Percentiles rank a stretch among this genome's conserved stretches.
Conservation (phyloP, 1,284 basidiomycete genomes). For the Vanrija pseudolonga region DNA sequence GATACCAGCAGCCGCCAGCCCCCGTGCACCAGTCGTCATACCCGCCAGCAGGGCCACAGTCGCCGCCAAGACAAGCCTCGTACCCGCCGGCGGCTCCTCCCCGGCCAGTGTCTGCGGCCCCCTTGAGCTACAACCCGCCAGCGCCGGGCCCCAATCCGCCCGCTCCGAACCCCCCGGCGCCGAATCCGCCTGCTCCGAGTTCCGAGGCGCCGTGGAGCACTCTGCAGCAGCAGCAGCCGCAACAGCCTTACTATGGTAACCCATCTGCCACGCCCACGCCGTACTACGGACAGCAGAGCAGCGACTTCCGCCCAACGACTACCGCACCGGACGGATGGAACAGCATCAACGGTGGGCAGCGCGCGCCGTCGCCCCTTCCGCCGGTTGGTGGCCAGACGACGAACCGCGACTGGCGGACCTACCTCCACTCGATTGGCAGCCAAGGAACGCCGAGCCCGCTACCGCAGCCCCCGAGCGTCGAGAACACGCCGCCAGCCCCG, state of each 20-base stretch:
- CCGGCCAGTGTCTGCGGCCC: neutral
- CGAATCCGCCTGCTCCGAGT: neutral
- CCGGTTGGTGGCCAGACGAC: neutral
- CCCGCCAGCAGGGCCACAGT: neutral
- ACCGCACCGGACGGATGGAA: slow-evolving; percentile 3
- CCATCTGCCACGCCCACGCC: slow-evolving; percentile 5
- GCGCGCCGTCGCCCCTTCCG: neutral
- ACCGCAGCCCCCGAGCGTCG: neutral
- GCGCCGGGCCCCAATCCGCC: neutral
- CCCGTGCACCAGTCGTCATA: slow-evolving; percentile 2
- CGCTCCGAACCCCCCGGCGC: neutral
- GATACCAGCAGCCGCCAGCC: too few species aligned
- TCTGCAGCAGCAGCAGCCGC: slow-evolving; percentile 4
- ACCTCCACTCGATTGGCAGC: slow-evolving; percentile 27
- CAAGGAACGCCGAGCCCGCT: neutral
- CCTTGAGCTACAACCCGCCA: neutral
- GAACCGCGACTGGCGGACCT: slow-evolving; percentile 37
- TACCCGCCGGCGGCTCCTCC: neutral
- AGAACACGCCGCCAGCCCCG: too few species aligned
- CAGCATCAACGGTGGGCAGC: neutral
- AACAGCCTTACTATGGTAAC: slow-evolving; percentile 1
- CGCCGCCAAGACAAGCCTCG: neutral
- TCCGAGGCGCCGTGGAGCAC: neutral
- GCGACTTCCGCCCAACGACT: slow-evolving; percentile 5
- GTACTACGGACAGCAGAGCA: slow-evolving; percentile 5